phyloP scores from a whole-genome alignment of 208 protist genomes.

The Porcisia hertigi region DNA sequence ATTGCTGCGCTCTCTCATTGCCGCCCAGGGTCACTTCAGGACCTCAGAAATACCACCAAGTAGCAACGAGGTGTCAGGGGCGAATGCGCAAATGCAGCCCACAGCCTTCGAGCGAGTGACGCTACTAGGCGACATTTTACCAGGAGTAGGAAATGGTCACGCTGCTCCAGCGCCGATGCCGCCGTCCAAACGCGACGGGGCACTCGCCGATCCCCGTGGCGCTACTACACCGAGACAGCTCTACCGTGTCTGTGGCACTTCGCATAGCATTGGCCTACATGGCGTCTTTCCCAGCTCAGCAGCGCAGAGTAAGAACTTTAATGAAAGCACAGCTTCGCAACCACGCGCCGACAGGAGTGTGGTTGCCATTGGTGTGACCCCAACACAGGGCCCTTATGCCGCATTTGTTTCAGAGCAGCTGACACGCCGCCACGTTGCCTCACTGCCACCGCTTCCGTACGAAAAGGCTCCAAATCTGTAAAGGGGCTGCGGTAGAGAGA shows the following conservation, averaged over 20 bases:
- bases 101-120: not conserved
- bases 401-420: conserved; percentile 54
- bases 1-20: conserved; percentile 51
- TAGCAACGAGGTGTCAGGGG: not conserved
- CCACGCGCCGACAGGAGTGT: not conserved
- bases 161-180: not conserved
- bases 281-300: conserved; percentile 1
- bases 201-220: not conserved
- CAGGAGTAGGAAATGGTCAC: not conserved
- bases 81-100: not conserved
- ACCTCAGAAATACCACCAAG: not conserved
- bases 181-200: not conserved
- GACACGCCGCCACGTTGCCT: conserved; percentile 45
- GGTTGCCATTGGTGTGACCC: conserved; percentile 49
- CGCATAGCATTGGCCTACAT: conserved; percentile 12
- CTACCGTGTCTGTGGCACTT: conserved; percentile 16
- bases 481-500: conserved; percentile 1
- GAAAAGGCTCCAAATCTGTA: conserved; percentile 25
- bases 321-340: not conserved
- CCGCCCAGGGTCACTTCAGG: conserved; percentile 9
- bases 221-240: conserved; percentile 15
- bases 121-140: conserved; percentile 21
- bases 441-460: conserved; percentile 62
- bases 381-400: conserved; percentile 60
- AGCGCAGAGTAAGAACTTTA: not conserved